Conservation (phyloP, 192 early-diverging fungal species). For the Hyaloraphidium curvatum region DNA sequence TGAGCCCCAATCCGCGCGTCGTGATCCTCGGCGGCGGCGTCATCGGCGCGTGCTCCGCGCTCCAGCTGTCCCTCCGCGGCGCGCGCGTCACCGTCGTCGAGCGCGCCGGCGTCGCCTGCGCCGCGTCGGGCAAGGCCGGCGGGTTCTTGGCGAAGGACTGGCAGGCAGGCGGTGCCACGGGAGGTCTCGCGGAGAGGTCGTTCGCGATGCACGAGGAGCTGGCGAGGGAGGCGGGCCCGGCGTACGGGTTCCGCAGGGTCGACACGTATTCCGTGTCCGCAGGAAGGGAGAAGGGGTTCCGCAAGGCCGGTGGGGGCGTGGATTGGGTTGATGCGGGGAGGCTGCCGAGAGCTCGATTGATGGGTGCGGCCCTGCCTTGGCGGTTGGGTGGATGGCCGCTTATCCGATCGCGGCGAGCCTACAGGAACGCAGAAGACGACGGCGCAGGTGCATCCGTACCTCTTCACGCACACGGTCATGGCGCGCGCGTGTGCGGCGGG, state of each 20-base stretch:
- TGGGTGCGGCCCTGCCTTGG: no score
- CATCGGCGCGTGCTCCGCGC: slow-evolving; percentile 22
- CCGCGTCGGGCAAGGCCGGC: slow-evolving; percentile 24
- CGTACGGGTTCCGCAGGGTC: slow-evolving; percentile 19
- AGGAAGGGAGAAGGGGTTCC: no score
- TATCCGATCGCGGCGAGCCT: no score
- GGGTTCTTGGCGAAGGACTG: slow-evolving; percentile 25
- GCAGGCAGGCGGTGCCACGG: slow-evolving; percentile 13
- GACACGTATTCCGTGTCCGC: slow-evolving; percentile 15
- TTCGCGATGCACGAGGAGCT: slow-evolving; percentile 20
- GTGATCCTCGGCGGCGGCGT: slow-evolving; percentile 22
- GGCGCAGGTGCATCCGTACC: slow-evolving; percentile 20
- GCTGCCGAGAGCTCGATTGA: no score
- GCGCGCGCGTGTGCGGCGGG: slow-evolving; percentile 13
- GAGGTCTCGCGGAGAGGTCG: slow-evolving; percentile 16
- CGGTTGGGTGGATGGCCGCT: no score
- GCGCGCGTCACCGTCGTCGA: slow-evolving; percentile 20
- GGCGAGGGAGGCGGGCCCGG: slow-evolving; percentile 10
- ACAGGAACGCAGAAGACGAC: slow-evolving; percentile 15
- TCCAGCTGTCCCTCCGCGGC: slow-evolving; percentile 14
- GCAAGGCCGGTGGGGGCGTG: no score
- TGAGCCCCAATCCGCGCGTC: no score
- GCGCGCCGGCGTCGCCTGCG: slow-evolving; percentile 16
- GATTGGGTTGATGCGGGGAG: no score
- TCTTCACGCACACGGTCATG: slow-evolving; percentile 16